Percentiles rank a stretch among this genome's conserved stretches.
Conservation (phyloP, 495 filamentous ascomycete species). For the Aspergillus ostianus region DNA sequence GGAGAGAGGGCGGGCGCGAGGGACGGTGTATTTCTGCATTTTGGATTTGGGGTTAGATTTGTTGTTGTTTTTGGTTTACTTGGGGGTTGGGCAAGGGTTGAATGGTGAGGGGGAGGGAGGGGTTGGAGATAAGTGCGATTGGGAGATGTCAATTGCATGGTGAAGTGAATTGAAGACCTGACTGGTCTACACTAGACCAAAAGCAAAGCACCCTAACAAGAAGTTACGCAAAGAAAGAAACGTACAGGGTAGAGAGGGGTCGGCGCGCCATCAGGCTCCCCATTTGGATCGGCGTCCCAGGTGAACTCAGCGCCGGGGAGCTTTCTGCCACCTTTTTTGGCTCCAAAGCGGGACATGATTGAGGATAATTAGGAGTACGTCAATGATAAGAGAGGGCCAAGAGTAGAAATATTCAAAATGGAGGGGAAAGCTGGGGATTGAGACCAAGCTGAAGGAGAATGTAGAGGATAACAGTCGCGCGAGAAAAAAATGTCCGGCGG, state of each 20-base stretch:
- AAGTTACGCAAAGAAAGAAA: slow-evolving; percentile 10
- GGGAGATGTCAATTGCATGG: not conserved
- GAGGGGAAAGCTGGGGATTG: not conserved
- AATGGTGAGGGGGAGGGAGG: not conserved
- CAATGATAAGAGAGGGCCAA: not conserved
- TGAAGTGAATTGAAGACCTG: not conserved
- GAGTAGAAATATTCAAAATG: not conserved
- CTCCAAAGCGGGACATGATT: slow-evolving; percentile 42
- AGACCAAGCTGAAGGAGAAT: not conserved
- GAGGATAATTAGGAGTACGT: not conserved
- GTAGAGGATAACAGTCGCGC: not conserved
- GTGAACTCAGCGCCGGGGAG: slow-evolving; percentile 43
- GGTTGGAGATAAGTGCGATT: not conserved
- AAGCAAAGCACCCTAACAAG: slow-evolving; percentile 1
- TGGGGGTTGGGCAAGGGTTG: not conserved
- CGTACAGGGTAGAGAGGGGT: slow-evolving; percentile 45
- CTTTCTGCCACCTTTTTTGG: slow-evolving; percentile 34
- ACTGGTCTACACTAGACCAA: too few species aligned
- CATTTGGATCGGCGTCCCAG: slow-evolving; percentile 40
- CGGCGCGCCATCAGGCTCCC: slow-evolving; percentile 41
- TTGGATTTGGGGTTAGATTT: not conserved
- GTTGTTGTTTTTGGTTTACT: not conserved
- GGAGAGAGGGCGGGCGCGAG: slow-evolving; percentile 32
- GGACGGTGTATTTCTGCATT: slow-evolving; percentile 40
- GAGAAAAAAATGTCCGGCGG: slow-evolving; percentile 27